These are phyloP conservation scores for Trypanosoma rangeli DNA, from an alignment of 208 protist genomes.

Conservation along the genomic window DNA sequence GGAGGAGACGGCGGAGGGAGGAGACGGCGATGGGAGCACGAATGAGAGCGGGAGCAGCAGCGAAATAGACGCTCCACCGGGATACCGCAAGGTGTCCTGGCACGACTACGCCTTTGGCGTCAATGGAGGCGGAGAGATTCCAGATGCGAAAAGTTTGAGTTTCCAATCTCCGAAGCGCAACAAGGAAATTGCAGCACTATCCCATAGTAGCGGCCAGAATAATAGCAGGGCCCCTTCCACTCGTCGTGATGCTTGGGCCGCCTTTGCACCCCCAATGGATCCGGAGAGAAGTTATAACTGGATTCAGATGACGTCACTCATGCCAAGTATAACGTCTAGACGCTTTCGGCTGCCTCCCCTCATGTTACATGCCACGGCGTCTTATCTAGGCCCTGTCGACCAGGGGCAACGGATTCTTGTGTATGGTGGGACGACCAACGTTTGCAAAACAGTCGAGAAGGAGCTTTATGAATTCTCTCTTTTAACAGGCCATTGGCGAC, in stretches of 20 bases:
- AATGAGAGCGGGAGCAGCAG: constrained; percentile 1
- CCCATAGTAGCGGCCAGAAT: neutral
- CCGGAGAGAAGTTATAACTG: constrained; percentile 50
- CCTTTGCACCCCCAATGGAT: constrained; percentile 41
- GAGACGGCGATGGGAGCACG: constrained; percentile 2
- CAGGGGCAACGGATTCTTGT: constrained; percentile 75
- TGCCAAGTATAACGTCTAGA: constrained; percentile 38
- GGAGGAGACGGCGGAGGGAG: constrained; percentile 40
- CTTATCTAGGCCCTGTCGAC: constrained; percentile 57
- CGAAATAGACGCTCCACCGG: neutral
- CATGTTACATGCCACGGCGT: constrained; percentile 57
- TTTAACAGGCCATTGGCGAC: constrained; percentile 69
- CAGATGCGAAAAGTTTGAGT: neutral
- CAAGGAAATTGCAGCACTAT: neutral
- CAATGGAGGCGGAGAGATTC: neutral
- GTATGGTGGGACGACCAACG: constrained; percentile 61
- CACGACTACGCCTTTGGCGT: neutral
- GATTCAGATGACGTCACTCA: constrained; percentile 60
- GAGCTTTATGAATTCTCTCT: constrained; percentile 89
- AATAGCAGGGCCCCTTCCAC: constrained; percentile 4
- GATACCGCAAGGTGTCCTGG: constrained; percentile 6
- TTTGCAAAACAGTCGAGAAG: constrained; percentile 42
- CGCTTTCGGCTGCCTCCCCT: constrained; percentile 73
- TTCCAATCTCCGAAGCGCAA: neutral
- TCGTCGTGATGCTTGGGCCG: constrained; percentile 71